Conservation (phyloP, 2,329 filamentous ascomycete genomes). For the Nemania sp. region DNA sequence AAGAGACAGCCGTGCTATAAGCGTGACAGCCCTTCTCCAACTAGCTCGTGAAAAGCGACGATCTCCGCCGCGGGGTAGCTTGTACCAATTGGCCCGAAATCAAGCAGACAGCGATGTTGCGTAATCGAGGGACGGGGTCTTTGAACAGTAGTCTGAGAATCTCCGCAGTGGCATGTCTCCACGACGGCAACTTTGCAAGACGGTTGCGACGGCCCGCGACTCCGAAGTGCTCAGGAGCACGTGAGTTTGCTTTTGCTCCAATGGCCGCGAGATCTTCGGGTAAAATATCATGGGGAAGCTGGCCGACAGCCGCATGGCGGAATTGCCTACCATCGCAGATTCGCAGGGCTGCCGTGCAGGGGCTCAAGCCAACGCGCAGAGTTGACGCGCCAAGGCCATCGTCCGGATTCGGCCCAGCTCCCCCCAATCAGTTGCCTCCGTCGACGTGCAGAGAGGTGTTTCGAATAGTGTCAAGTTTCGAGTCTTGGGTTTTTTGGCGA, state of each 20-base stretch:
- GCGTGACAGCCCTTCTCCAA: slow-evolving; percentile 36
- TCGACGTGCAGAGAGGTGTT: not conserved
- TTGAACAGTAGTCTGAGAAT: not conserved
- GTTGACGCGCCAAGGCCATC: not conserved
- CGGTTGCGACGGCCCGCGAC: slow-evolving; percentile 40
- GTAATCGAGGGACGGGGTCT: slow-evolving; percentile 4
- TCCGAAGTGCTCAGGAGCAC: slow-evolving; percentile 27
- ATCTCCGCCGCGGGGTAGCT: slow-evolving; percentile 43
- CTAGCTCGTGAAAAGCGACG: slow-evolving; percentile 33
- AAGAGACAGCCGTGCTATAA: slow-evolving; percentile 37
- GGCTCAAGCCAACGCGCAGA: slow-evolving; percentile 5
- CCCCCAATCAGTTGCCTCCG: no score
- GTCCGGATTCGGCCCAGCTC: not conserved
- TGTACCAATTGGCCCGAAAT: slow-evolving; percentile 28
- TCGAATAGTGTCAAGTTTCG: not conserved
- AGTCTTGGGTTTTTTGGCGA: not conserved
- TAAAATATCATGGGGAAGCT: slow-evolving; percentile 32
- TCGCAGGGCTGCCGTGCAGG: slow-evolving; percentile 18
- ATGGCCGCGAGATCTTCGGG: slow-evolving; percentile 34
- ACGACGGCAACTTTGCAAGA: slow-evolving; percentile 36
- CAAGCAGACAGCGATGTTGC: slow-evolving; percentile 3
- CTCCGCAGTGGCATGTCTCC: slow-evolving; percentile 35
- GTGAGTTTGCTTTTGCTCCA: slow-evolving; percentile 6
- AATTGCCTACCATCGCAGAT: no score
- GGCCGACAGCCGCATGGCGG: slow-evolving; percentile 30